Evolutionary conservation across 108 stramenopile genomes (phyloP).

Genomic region (Heterococcus sp.): DNA sequence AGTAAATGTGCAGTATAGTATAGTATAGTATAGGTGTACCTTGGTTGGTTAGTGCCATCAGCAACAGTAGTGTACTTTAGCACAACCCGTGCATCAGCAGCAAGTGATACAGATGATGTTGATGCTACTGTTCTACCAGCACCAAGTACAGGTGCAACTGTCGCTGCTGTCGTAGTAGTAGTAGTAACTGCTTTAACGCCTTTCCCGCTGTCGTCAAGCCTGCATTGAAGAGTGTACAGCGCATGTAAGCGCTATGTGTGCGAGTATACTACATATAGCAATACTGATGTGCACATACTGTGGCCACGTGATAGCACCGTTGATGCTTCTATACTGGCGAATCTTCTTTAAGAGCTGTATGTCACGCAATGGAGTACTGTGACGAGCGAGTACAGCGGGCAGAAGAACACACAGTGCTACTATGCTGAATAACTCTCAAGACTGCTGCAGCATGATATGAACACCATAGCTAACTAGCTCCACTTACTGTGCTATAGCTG

Average conservation of each 20-base stretch:
- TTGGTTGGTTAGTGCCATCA: slow-evolving; percentile 17
- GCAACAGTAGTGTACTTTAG: slow-evolving; percentile 59
- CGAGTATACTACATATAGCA: too few relatives aligned
- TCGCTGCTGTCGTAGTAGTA: too few relatives aligned
- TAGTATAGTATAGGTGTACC: too few relatives aligned
- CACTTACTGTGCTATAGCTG: not conserved
- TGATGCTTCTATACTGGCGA: too few relatives aligned
- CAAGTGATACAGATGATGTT: too few relatives aligned
- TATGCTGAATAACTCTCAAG: not conserved
- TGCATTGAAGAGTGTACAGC: not conserved
- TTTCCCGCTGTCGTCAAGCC: not conserved
- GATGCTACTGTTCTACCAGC: too few relatives aligned
- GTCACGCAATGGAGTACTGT: too few relatives aligned
- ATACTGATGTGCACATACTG: too few relatives aligned
- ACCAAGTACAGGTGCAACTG: too few relatives aligned
- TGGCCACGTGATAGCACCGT: too few relatives aligned
- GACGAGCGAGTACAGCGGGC: not conserved
- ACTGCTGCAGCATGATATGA: not conserved
- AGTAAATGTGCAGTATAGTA: too few relatives aligned
- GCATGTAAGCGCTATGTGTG: not conserved
- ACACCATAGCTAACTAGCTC: not conserved
- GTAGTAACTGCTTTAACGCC: not conserved
- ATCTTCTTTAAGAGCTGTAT: too few relatives aligned
- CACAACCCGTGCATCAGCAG: slow-evolving; percentile 29
- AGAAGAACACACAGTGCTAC: not conserved